Base-by-base conservation (phyloP, 1,284 basidiomycete genomes). In the Phylloboletellus chloephorus region DNA sequence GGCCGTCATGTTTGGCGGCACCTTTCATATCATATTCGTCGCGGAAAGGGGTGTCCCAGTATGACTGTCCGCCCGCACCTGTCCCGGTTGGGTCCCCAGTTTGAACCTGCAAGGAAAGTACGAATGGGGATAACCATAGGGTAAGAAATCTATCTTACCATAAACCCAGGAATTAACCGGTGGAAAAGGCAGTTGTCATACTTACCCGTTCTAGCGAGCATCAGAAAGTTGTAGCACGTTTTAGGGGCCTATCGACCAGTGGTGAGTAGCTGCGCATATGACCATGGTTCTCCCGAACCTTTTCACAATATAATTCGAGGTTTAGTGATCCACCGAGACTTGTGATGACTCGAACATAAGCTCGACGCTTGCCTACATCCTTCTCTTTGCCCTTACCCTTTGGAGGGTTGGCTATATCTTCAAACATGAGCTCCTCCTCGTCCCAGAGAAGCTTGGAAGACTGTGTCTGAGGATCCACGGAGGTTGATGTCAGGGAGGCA, bases 71-170 rank as follows among this genome's bases (percentile, higher is more conserved):
- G 4, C 95, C 96, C 20, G 87, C 71, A 1, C 96, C 95, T 2
- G 94, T 98, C 1, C 96, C 95, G 0, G 91, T 94, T 2, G 94
- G 94, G 63, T 98, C 94, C 32, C 94, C 95, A 2, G 92, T 93
- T 76, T 97, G 93, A 20, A 93, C 78, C 88, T 91, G 47, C 1
- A 11, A 8, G 19, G 22, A 40, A 31, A 25, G 31, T 46, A 31
- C 1, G 6, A 16, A 34, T 16, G 20, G 29, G 44, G 12, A 21
- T 4, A 31, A 34, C 8, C 17, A 26, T 29, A 13, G 25, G 10
- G 4, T 11, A 31, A 38, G 4, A 13, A 31, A 44, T 13, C 22
- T 10, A 23, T 60, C 71, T 35, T 49, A 88, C 87, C 96, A 99
- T 98, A 61, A 99, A 99, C 0, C 90, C 94, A 5, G 93, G 93